Evolutionary conservation across 371 early-diverging fungal genomes (phyloP), one percentile per base, ranked within the genome.

Genomic region (Choanephora cucurbitarum): DNA sequence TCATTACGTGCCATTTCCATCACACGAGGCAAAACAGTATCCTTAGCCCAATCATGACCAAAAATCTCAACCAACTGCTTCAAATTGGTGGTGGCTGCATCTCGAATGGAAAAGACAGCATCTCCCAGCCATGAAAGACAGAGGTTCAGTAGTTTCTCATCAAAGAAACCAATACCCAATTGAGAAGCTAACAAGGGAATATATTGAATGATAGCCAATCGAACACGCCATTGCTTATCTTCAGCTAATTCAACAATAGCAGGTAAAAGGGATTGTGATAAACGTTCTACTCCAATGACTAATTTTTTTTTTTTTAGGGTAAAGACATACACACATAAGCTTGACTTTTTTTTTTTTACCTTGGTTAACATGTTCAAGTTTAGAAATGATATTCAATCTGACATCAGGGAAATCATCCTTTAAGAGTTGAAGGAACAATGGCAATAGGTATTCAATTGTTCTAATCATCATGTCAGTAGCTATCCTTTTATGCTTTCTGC

Each of bases 151-250:
- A 99, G 83, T 74, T 95, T 93, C 68, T 97, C 97, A 67, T 99
- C 93, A 77, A 99, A 98, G 75, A 99, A 96, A 24, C 84, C 88
- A 17, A 91, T 87, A 28, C 99, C 99, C 65, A 99, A 84, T 72
- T 99, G 97, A 43, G 85, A 89, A 18, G 97, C 96, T 60, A 99
- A 84, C 43, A 97, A 77, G 13, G 99, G 99, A 59, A 97, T 96
- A 67, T 97, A 94, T 65, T 97, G 97, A 70, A 99, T 97, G 63
- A 99, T 97, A 2, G 97, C 98, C 65, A 96, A 75, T 23, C 99
- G 92, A 46, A 98, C 97, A 43, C 99, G 90, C 99, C 99, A 99
- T 67, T 97, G 97, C 80, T 96, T 96, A 73, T 99, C 99, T 79
- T 98, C 97, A 13, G 98, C 95, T 23, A 99, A 80, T 72, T 97